Evolutionary conservation across 768 basidiomycete genomes (phyloP).

Genomic region (Obba rivulosa): DNA sequence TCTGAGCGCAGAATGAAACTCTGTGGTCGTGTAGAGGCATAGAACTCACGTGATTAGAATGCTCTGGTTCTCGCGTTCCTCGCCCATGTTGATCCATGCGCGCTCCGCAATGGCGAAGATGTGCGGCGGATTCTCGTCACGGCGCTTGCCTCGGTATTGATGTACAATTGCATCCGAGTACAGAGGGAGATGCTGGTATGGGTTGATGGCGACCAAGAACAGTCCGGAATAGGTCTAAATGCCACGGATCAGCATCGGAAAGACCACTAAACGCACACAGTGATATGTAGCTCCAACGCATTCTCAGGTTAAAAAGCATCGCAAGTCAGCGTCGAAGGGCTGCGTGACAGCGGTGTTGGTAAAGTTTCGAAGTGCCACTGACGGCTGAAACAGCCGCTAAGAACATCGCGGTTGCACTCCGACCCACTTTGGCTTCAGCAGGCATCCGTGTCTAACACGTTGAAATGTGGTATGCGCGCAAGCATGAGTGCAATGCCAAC

Average conservation of each 20-base stretch:
- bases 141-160: conserved; percentile 83
- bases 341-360: too few relatives aligned
- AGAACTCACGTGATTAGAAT: conserved; percentile 88
- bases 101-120: conserved; percentile 96
- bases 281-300: too few relatives aligned
- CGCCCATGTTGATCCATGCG: conserved; percentile 98
- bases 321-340: not conserved
- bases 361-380: too few relatives aligned
- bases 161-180: conserved; percentile 87
- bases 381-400: too few relatives aligned
- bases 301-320: not conserved
- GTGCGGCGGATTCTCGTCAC: conserved; percentile 93
- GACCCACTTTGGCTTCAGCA: too few relatives aligned
- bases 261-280: too few relatives aligned
- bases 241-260: too few relatives aligned
- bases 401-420: too few relatives aligned
- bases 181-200: conserved; percentile 87
- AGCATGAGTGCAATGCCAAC: too few relatives aligned
- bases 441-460: too few relatives aligned
- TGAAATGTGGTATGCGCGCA: too few relatives aligned
- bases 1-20: conserved; percentile 34
- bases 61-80: conserved; percentile 95
- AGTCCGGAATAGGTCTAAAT: conserved; percentile 87
- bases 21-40: too few relatives aligned
- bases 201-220: conserved; percentile 98